phyloP scores from a whole-genome alignment of 257 asterid genomes.

The Scutellaria minor region DNA sequence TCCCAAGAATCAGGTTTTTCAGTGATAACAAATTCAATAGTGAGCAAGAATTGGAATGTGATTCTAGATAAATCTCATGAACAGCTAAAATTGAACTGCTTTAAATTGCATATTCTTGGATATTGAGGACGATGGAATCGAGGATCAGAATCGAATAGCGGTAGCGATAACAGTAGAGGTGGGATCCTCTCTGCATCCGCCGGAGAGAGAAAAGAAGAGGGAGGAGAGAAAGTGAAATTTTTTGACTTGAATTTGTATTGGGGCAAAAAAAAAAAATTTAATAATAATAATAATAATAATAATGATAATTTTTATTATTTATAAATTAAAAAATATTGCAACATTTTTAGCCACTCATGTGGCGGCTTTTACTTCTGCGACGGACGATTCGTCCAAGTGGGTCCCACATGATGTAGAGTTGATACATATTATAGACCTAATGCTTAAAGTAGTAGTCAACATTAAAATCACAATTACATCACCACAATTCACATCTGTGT shows the following conservation, averaged over 20 bases:
- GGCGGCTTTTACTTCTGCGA: conserved; percentile 23
- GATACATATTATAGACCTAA: too few relatives aligned
- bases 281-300: too few relatives aligned
- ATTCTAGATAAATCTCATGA: conserved; percentile 10
- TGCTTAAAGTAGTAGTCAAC: neutral
- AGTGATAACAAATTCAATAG: conserved; percentile 8
- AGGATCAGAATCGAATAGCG: conserved; percentile 40
- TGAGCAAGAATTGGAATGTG: conserved; percentile 19
- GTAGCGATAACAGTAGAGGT: conserved; percentile 27
- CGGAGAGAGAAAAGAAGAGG: conserved; percentile 4
- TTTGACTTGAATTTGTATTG: conserved; percentile 9
- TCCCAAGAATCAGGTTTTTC: conserved; percentile 3
- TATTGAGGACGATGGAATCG: conserved; percentile 43
- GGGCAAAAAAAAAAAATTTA: neutral
- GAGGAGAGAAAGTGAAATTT: neutral
- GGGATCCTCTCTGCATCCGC: conserved; percentile 27
- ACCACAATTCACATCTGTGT: neutral
- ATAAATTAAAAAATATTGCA: conserved; percentile 9
- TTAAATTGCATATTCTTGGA: conserved; percentile 9
- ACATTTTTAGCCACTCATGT: conserved; percentile 20
- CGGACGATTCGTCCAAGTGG: conserved; percentile 54
- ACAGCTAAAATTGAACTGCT: conserved; percentile 21
- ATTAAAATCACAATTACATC: neutral
- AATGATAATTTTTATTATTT: neutral
- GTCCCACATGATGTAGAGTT: conserved; percentile 30